Conservation (phyloP, 2,329 filamentous ascomycete genomes). For the Amauroascus niger region DNA sequence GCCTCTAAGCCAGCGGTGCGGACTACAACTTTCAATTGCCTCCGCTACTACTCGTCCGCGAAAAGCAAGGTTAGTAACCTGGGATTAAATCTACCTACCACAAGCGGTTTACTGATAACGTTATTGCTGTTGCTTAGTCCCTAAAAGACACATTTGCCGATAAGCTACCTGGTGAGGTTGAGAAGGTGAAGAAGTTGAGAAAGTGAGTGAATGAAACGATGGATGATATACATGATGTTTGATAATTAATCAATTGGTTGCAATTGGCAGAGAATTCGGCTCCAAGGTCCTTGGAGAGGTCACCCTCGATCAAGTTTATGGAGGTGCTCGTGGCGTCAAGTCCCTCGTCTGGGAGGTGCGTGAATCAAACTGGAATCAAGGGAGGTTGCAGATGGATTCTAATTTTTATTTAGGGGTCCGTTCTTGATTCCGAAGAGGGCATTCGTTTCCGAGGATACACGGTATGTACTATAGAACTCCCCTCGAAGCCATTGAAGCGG, state of each 20-base stretch:
- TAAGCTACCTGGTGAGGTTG: conserved; percentile 88
- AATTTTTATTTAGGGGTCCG: conserved; percentile 55
- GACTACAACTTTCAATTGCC: conserved; percentile 65
- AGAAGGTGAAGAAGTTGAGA: conserved; percentile 97
- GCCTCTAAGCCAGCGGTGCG: conserved; percentile 59
- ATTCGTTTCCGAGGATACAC: conserved; percentile 99
- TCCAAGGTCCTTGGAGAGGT: conserved; percentile 95
- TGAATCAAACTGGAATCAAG: not conserved
- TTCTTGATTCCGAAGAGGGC: conserved; percentile 96
- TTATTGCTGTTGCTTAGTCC: conserved; percentile 51
- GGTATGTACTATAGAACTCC: conserved; percentile 33
- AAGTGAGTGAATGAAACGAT: conserved; percentile 51
- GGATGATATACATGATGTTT: not conserved
- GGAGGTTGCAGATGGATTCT: not conserved
- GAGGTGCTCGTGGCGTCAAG: conserved; percentile 98
- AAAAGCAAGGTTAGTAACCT: conserved; percentile 65
- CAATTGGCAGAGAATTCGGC: conserved; percentile 66
- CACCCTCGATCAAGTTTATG: conserved; percentile 98
- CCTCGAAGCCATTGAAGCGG: not conserved
- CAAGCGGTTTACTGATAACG: conserved; percentile 15
- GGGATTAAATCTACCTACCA: conserved; percentile 15
- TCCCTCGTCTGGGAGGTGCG: conserved; percentile 86
- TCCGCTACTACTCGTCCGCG: conserved; percentile 77
- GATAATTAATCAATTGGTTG: not conserved
- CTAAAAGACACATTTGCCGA: conserved; percentile 98